Conservation (phyloP, 768 basidiomycete genomes). For the Suillus subalutaceus region DNA sequence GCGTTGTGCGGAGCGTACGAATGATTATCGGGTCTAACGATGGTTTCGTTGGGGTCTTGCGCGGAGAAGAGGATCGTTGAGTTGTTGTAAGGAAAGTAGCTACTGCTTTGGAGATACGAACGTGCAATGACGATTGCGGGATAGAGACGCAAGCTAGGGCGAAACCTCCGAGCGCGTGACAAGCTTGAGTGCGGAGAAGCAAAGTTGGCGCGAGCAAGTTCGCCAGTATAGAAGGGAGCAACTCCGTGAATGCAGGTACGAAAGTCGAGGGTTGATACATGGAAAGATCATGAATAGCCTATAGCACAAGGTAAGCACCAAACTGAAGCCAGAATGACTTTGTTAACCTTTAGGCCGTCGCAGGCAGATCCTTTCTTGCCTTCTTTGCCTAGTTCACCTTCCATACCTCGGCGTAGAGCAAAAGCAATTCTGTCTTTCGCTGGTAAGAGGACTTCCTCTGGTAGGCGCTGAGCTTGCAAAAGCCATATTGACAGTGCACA, state of each 20-base stretch:
- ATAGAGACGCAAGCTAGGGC: slow-evolving; percentile 55
- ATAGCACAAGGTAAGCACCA: slow-evolving; percentile 16
- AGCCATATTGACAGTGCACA: slow-evolving; percentile 78
- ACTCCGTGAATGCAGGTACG: slow-evolving; percentile 61
- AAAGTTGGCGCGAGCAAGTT: slow-evolving; percentile 68
- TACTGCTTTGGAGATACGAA: slow-evolving; percentile 53
- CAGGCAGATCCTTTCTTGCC: slow-evolving; percentile 84
- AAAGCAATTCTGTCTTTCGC: slow-evolving; percentile 70
- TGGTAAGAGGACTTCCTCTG: slow-evolving; percentile 59
- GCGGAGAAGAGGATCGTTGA: slow-evolving; percentile 36
- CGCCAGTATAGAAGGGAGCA: slow-evolving; percentile 64
- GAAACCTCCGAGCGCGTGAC: slow-evolving; percentile 74
- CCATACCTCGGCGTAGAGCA: slow-evolving; percentile 74
- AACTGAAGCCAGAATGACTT: slow-evolving; percentile 11
- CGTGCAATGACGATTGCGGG: slow-evolving; percentile 51
- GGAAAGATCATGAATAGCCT: slow-evolving; percentile 77
- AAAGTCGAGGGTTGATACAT: slow-evolving; percentile 66
- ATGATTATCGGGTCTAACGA: slow-evolving; percentile 54
- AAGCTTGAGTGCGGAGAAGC: slow-evolving; percentile 69
- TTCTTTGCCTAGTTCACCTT: slow-evolving; percentile 85
- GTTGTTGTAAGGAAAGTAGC: slow-evolving; percentile 51
- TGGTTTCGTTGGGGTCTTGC: slow-evolving; percentile 38
- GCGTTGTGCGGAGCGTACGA: slow-evolving; percentile 67
- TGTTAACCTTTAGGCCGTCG: slow-evolving; percentile 73
- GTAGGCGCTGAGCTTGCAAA: slow-evolving; percentile 71